Evolutionary conservation across 2,329 filamentous ascomycete species (phyloP).

Genomic region (Chrysoporthe cubensis): DNA sequence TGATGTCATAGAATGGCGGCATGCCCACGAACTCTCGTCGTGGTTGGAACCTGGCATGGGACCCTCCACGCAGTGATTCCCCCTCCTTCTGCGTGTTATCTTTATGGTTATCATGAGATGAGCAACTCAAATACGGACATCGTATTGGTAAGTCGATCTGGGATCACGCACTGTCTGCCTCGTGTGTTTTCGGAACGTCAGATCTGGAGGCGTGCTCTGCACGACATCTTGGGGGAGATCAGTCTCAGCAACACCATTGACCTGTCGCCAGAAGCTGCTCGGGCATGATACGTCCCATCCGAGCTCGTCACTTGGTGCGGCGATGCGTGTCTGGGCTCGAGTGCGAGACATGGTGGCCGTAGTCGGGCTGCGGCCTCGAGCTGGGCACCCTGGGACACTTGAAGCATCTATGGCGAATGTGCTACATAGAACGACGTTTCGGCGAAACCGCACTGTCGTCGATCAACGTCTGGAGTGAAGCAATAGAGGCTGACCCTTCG

Average conservation of each 20-base stretch:
- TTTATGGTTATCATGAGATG: conserved; percentile 19
- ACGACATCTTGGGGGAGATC: neutral
- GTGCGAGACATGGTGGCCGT: too few species aligned
- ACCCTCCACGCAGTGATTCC: neutral
- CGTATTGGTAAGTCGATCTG: conserved; percentile 20
- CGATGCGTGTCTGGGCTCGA: too few species aligned
- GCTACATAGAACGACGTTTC: neutral
- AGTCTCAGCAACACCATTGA: too few species aligned
- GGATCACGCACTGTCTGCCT: neutral
- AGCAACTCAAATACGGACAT: conserved; percentile 28
- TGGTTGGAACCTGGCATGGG: neutral
- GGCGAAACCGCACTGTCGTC: neutral
- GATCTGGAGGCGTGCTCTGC: neutral
- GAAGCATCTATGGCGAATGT: neutral
- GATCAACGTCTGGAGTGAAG: neutral
- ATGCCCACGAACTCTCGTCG: neutral
- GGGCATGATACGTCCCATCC: neutral
- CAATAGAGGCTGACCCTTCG: neutral
- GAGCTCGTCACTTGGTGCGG: too few species aligned
- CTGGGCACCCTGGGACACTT: too few species aligned
- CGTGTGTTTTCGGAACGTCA: neutral
- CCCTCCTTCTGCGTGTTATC: neutral
- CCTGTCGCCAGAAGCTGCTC: neutral
- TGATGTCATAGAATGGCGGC: conserved; percentile 9
- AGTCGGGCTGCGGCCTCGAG: too few species aligned